Conservation (phyloP, 2,329 filamentous ascomycete species). For the Didymella glomerata region DNA sequence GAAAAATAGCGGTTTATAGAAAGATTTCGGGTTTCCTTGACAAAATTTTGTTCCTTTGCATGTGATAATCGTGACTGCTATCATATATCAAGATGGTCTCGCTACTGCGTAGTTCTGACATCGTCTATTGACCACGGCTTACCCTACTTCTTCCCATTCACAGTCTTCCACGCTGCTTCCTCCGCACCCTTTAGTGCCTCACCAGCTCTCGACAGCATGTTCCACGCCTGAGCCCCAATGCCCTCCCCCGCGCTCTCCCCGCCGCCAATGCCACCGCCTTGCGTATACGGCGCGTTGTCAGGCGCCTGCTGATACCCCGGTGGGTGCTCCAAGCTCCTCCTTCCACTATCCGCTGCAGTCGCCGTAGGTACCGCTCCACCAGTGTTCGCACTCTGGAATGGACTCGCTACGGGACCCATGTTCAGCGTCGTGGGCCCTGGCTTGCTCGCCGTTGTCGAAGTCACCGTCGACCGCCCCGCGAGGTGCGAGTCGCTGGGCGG, state of each 20-base stretch:
- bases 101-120: not conserved
- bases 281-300: conserved; percentile 50
- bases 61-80: conserved; percentile 18
- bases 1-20: conserved; percentile 53
- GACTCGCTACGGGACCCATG: conserved; percentile 46
- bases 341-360: conserved; percentile 13
- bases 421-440: conserved; percentile 51
- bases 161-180: conserved; percentile 48
- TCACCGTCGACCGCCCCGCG: conserved; percentile 51
- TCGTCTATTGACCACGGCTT: not conserved
- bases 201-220: conserved; percentile 47
- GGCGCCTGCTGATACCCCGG: conserved; percentile 59
- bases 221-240: conserved; percentile 48
- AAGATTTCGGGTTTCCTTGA: conserved; percentile 44
- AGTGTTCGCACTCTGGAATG: conserved; percentile 35
- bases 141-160: conserved; percentile 37
- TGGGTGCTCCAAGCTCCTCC: conserved; percentile 53
- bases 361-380: conserved; percentile 29
- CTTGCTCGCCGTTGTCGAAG: conserved; percentile 34
- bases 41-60: conserved; percentile 13
- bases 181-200: conserved; percentile 48
- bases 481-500: conserved; percentile 50
- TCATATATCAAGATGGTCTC: not conserved
- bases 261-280: conserved; percentile 51
- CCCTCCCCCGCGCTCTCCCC: conserved; percentile 36